Base-by-base conservation (phyloP, 2,329 filamentous ascomycete genomes). In the Trichoderma hamatum region DNA sequence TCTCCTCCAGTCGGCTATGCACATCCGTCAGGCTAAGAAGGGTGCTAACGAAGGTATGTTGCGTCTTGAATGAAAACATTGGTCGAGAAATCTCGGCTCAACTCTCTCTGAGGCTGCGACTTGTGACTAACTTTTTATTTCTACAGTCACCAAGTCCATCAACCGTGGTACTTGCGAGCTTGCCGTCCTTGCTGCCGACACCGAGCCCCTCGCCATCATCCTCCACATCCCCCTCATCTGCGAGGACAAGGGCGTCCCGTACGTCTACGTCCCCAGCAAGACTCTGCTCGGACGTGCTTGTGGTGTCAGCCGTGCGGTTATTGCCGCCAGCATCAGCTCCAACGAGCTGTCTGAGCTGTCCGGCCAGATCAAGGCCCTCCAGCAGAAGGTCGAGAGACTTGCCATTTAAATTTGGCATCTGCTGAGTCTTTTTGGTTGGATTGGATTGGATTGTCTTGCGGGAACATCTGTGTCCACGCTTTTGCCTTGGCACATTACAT, bases 371-470 rank as follows among this genome's bases (percentile, higher is more conserved):
- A 88, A 92, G 76, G 86, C 90, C 73, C 86, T 97, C 78, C 96
- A 95, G 86, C 92, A 96, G 83, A 96, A 97, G 89, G 92, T 98
- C 68, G 95, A 98, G 87, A 89, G 94, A 76, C 87, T 97, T 74
- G 94, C 95, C 85, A 97, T 97, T 84, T 97, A 90, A 88, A 32
- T 19, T n/a, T 21, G 36, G 28, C 10, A 49, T 24, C 28, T 14
- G 24, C 3, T 13, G 26, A 43, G 62, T 24, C 49, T 30, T 28
- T 49, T 56, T 43, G 7, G 59, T 30, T 61, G 59, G 28, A 3
- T 16, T 24, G 14, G 46, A 9, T 26, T 14, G 13, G 24, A 46
- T 34, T 49, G 19, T 19, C 11, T 74, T 6, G 19, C 24, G 6
- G 32, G 19, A n/a, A 30, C 10, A n/a, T 49, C 32, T 32, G 54